phyloP scores from a whole-genome alignment of 306 rosid species.

The Mucuna pruriens region DNA sequence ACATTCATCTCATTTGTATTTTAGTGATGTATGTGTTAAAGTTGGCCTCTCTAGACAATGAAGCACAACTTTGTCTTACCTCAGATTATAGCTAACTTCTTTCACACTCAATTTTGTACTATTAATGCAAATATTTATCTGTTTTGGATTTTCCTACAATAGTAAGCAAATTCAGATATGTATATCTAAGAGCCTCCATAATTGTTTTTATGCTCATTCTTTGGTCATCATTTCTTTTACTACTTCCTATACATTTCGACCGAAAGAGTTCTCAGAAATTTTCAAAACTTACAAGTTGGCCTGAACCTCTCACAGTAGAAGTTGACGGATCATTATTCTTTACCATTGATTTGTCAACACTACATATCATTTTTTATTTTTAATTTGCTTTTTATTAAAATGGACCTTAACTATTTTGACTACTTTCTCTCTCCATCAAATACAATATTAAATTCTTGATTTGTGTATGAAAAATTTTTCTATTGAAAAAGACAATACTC shows the following conservation, averaged over 20 bases:
- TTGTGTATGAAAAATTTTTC: too few relatives aligned
- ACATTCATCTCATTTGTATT: neutral
- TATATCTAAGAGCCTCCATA: neutral
- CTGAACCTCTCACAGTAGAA: neutral
- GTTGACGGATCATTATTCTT: neutral
- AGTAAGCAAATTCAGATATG: neutral
- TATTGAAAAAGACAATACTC: too few relatives aligned
- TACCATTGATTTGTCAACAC: slow-evolving; percentile 2
- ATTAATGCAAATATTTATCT: neutral
- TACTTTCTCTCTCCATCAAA: neutral
- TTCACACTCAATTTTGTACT: neutral
- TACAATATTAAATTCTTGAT: too few relatives aligned
- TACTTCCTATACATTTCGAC: neutral
- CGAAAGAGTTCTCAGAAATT: neutral
- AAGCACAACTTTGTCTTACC: neutral
- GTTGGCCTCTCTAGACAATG: neutral
- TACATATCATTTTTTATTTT: neutral
- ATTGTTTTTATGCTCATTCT: neutral
- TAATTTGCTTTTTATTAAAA: neutral
- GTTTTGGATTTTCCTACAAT: neutral
- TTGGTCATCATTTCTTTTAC: neutral
- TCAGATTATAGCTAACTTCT: neutral
- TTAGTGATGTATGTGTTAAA: neutral
- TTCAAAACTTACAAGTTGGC: neutral
- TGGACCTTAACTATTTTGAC: neutral